Evolutionary conservation across 768 basidiomycete genomes (phyloP).

Genomic region (Amanita rubescens): DNA sequence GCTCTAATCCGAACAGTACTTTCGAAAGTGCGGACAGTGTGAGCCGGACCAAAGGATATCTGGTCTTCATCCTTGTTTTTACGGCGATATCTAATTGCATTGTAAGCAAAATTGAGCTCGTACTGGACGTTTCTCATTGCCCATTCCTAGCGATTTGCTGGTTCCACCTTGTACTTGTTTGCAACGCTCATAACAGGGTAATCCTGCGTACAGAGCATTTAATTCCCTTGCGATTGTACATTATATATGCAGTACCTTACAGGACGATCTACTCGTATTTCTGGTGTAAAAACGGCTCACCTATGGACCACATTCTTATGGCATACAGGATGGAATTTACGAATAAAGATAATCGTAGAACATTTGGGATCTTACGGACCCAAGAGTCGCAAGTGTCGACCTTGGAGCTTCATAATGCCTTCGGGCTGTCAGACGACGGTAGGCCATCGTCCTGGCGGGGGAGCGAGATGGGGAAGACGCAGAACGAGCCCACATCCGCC

Average conservation of each 20-base stretch:
- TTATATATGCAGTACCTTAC: neutral
- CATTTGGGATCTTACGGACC: constrained; percentile 11
- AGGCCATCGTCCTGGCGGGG: constrained; percentile 29
- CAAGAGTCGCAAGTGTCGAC: constrained; percentile 1
- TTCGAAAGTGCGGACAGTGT: constrained; percentile 44
- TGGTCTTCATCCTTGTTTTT: constrained; percentile 75
- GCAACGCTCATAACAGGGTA: constrained; percentile 22
- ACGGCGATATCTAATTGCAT: constrained; percentile 73
- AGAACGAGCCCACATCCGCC: constrained; percentile 29
- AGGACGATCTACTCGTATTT: neutral
- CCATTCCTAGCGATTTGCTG: constrained; percentile 20
- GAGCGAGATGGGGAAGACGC: constrained; percentile 50
- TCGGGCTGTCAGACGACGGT: constrained; percentile 18
- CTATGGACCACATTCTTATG: too few species aligned
- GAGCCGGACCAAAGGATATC: constrained; percentile 62
- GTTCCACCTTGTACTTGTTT: constrained; percentile 24
- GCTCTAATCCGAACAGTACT: constrained; percentile 46
- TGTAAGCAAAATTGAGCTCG: constrained; percentile 22
- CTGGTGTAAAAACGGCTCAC: too few species aligned
- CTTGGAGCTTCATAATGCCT: constrained; percentile 6
- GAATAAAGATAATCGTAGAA: constrained; percentile 42
- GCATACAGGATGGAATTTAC: constrained; percentile 9
- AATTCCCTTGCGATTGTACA: neutral
- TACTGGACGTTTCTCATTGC: constrained; percentile 2
- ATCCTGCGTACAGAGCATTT: constrained; percentile 5